phyloP scores from a whole-genome alignment of 2,329 filamentous ascomycete species.

The Neophaeococcomyces aloes region DNA sequence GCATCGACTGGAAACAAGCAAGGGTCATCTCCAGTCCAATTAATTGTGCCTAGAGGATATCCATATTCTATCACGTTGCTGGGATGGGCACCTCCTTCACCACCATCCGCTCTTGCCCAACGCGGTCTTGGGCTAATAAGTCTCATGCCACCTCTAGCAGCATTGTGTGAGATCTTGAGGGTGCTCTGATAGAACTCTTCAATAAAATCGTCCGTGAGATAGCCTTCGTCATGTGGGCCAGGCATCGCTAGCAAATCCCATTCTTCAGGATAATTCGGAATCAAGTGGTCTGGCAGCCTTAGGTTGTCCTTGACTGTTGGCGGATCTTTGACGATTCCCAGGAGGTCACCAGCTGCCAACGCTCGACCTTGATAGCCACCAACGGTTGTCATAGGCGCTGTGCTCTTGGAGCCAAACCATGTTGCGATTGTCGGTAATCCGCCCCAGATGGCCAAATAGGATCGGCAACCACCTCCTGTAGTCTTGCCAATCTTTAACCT shows the following conservation, averaged over 20 bases:
- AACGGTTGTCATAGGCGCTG: conserved; percentile 46
- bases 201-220: conserved; percentile 41
- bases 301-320: conserved; percentile 27
- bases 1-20: conserved; percentile 51
- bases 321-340: conserved; percentile 35
- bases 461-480: conserved; percentile 43
- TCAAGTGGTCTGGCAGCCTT: conserved; percentile 35
- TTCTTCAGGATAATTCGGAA: conserved; percentile 39
- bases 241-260: conserved; percentile 47
- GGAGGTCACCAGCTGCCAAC: conserved; percentile 44
- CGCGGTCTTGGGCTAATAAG: conserved; percentile 48
- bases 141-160: conserved; percentile 49
- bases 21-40: conserved; percentile 52
- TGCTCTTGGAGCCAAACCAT: conserved; percentile 51
- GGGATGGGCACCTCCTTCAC: conserved; percentile 54
- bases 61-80: conserved; percentile 50
- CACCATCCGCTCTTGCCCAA: conserved; percentile 50
- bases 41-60: conserved; percentile 48
- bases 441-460: conserved; percentile 49
- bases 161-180: conserved; percentile 54
- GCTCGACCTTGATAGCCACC: conserved; percentile 51
- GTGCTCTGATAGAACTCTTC: conserved; percentile 46
- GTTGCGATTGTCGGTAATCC: conserved; percentile 45
- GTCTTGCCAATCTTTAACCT: conserved; percentile 46
- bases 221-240: conserved; percentile 48